phyloP scores from a whole-genome alignment of 768 basidiomycete genomes.

The Omphalotus guepiniiformis region DNA sequence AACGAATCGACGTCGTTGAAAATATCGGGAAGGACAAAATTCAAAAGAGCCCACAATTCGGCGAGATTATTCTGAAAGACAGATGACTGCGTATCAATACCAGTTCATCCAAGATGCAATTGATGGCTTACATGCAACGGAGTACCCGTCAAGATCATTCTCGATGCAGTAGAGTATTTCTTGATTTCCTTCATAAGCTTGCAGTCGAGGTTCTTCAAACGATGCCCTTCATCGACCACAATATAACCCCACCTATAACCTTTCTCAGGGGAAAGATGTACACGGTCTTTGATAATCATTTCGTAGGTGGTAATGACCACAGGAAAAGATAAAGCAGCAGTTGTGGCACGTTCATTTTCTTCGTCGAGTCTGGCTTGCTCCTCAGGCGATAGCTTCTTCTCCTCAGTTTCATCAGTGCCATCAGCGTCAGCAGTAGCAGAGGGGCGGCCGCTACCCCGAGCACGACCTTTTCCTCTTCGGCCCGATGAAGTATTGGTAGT shows the following conservation, averaged over 20 bases:
- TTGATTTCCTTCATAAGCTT: constrained; percentile 89
- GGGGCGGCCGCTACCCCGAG: constrained; percentile 9
- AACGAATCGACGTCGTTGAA: constrained; percentile 88
- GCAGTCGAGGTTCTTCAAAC: constrained; percentile 92
- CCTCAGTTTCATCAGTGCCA: neutral
- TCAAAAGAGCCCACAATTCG: constrained; percentile 93
- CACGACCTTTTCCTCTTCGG: constrained; percentile 3
- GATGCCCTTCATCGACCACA: constrained; percentile 94
- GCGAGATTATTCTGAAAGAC: constrained; percentile 93
- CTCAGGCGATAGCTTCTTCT: constrained; percentile 16
- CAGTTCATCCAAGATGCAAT: constrained; percentile 1
- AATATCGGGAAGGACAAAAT: constrained; percentile 93
- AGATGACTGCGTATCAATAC: neutral
- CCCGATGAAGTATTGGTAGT: neutral
- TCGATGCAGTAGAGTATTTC: constrained; percentile 74
- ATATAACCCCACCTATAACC: constrained; percentile 85
- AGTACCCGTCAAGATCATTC: constrained; percentile 95
- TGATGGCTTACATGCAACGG: constrained; percentile 74
- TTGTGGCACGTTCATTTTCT: neutral
- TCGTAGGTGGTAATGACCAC: constrained; percentile 92
- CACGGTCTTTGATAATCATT: constrained; percentile 82
- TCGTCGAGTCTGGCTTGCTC: constrained; percentile 13
- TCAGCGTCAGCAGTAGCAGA: neutral
- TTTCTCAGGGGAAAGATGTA: constrained; percentile 42
- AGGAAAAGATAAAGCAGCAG: constrained; percentile 43